Evolutionary conservation across 1,284 basidiomycete genomes (phyloP).

Genomic region (Rhodotorula sp.): DNA sequence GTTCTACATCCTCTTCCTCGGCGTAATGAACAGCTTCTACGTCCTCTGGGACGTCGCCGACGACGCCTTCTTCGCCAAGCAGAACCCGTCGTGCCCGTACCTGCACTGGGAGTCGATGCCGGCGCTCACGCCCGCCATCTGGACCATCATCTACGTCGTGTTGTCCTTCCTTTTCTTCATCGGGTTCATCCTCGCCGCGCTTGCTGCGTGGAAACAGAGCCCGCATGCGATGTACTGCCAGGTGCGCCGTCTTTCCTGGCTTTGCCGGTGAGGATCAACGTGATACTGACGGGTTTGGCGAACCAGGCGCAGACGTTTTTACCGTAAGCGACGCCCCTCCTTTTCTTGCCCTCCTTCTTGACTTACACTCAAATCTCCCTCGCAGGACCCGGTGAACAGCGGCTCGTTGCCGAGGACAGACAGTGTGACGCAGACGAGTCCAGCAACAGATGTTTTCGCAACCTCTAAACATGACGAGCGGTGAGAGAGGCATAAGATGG

Average conservation of each 20-base stretch:
- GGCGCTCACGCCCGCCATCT: constrained; percentile 13
- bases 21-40: constrained; percentile 41
- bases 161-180: constrained; percentile 30
- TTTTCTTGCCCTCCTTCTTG: too few relatives aligned
- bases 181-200: constrained; percentile 35
- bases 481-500: too few relatives aligned
- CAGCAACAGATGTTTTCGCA: too few relatives aligned
- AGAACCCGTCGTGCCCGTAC: constrained; percentile 34
- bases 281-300: too few relatives aligned
- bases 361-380: too few relatives aligned
- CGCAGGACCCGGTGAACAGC: too few relatives aligned
- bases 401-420: too few relatives aligned
- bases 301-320: constrained; percentile 11
- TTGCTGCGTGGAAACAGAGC: constrained; percentile 37
- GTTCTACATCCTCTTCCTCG: constrained; percentile 43
- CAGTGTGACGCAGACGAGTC: too few relatives aligned
- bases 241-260: background rate
- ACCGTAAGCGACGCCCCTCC: background rate
- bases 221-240: constrained; percentile 39
- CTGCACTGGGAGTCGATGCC: constrained; percentile 17
- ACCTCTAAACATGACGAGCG: too few relatives aligned
- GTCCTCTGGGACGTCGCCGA: constrained; percentile 38
- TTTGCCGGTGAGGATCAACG: too few relatives aligned
- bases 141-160: constrained; percentile 24
- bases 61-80: constrained; percentile 37